phyloP scores from a whole-genome alignment of 441 rosid genomes.

The Gossypium trilobum region DNA sequence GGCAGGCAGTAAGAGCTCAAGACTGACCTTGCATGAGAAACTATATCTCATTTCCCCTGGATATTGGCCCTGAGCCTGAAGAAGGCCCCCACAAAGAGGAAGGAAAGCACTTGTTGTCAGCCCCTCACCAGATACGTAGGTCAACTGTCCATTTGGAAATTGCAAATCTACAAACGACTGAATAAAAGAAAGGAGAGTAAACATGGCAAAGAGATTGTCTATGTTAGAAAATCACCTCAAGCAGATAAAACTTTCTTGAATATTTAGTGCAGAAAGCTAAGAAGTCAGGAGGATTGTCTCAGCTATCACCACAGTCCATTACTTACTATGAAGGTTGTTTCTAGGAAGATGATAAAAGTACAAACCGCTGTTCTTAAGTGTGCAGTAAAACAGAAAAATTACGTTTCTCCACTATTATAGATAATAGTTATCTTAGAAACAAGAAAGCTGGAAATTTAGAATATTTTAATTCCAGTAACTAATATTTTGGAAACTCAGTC shows the following conservation, averaged over 20 bases:
- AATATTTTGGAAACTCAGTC: neutral
- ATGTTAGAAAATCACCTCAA: neutral
- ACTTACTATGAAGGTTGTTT: neutral
- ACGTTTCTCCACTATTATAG: neutral
- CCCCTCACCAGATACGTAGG: constrained; percentile 87
- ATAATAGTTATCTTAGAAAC: neutral
- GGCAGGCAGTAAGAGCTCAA: neutral
- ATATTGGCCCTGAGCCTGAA: constrained; percentile 94
- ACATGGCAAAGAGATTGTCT: neutral
- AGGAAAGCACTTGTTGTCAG: constrained; percentile 77
- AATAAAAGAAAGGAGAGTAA: constrained; percentile 13
- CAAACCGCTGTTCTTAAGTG: neutral
- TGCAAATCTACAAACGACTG: constrained; percentile 89
- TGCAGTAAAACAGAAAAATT: neutral
- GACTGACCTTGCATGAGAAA: constrained; percentile 66
- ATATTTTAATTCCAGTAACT: neutral
- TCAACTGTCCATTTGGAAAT: constrained; percentile 84
- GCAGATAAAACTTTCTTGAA: neutral
- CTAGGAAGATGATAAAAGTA: neutral
- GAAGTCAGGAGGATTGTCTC: neutral
- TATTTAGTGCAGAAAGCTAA: neutral
- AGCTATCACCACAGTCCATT: neutral
- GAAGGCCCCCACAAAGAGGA: constrained; percentile 82
- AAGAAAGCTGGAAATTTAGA: neutral
- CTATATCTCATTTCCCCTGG: constrained; percentile 98